These are phyloP conservation scores for Malassezia slooffiae DNA, from an alignment of 1,284 basidiomycete genomes.

Conservation along the genomic window DNA sequence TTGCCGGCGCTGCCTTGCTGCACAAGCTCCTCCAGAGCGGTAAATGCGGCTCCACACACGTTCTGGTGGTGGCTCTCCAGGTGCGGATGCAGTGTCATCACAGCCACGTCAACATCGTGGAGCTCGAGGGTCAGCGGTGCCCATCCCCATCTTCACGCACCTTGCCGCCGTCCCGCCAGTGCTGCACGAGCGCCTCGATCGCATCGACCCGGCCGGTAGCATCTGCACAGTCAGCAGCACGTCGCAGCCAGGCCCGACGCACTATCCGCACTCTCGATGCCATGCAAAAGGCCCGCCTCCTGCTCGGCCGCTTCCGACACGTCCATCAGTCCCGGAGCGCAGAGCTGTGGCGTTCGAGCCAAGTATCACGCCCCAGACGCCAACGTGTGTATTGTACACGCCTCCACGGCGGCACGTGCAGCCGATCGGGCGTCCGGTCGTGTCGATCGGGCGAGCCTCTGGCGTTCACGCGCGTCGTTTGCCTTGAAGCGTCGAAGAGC, in stretches of 20 bases:
- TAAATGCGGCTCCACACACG: background rate
- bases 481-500: too few species aligned
- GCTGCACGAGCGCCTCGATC: background rate
- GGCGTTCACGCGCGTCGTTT: too few species aligned
- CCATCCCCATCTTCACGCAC: slow-evolving; percentile 1
- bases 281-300: too few species aligned
- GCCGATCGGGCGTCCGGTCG: too few species aligned
- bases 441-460: too few species aligned
- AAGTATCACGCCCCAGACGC: too few species aligned
- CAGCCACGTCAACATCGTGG: slow-evolving; percentile 8
- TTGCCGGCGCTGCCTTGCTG: background rate
- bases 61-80: background rate
- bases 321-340: too few species aligned
- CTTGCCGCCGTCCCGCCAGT: background rate
- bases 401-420: too few species aligned
- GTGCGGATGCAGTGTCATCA: slow-evolving; percentile 1
- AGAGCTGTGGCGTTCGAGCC: too few species aligned
- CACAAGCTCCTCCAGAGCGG: slow-evolving; percentile 2
- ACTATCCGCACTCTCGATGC: slow-evolving; percentile 2
- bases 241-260: background rate
- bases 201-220: background rate
- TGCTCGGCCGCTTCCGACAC: too few species aligned
- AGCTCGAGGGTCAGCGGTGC: background rate
- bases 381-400: too few species aligned
- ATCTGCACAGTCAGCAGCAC: background rate